Conservation (phyloP, 2,329 filamentous ascomycete genomes). For the Hypoxylon sp. region DNA sequence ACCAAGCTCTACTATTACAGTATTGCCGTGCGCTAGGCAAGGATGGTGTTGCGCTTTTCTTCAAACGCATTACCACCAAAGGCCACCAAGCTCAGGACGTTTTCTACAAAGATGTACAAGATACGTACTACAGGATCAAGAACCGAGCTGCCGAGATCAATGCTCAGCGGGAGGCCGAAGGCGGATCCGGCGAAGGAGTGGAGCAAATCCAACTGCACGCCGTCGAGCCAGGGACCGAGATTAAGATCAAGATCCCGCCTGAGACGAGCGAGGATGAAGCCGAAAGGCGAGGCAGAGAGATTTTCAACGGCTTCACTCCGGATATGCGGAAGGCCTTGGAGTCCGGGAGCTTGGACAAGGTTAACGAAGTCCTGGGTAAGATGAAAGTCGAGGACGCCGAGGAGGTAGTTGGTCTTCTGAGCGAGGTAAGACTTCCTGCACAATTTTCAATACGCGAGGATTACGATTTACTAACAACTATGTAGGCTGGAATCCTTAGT, state of each 20-base stretch:
- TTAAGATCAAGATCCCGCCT: slow-evolving; percentile 86
- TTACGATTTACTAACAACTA: slow-evolving; percentile 51
- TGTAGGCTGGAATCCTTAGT: slow-evolving; percentile 84
- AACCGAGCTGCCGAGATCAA: slow-evolving; percentile 79
- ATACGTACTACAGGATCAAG: slow-evolving; percentile 86
- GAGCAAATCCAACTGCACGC: slow-evolving; percentile 99
- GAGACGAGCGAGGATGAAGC: slow-evolving; percentile 74
- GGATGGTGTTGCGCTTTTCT: slow-evolving; percentile 92
- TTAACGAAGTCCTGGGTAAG: slow-evolving; percentile 87
- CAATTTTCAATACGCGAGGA: slow-evolving; percentile 47
- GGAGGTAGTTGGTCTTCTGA: slow-evolving; percentile 82
- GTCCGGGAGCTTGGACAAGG: slow-evolving; percentile 88
- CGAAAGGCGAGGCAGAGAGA: slow-evolving; percentile 72
- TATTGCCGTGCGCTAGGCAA: slow-evolving; percentile 92
- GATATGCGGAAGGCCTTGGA: slow-evolving; percentile 86
- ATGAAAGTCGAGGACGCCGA: slow-evolving; percentile 92
- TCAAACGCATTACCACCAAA: slow-evolving; percentile 91
- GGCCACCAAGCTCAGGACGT: slow-evolving; percentile 91
- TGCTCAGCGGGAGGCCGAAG: slow-evolving; percentile 64
- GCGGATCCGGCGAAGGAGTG: slow-evolving; percentile 71
- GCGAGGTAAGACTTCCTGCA: slow-evolving; percentile 66
- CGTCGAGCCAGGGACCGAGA: slow-evolving; percentile 91
- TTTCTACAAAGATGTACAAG: slow-evolving; percentile 92
- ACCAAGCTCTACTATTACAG: slow-evolving; percentile 91
- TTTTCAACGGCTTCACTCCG: slow-evolving; percentile 87